These are phyloP conservation scores for Hamigera avellanea DNA, from an alignment of 495 filamentous ascomycete species.

Conservation along the genomic window DNA sequence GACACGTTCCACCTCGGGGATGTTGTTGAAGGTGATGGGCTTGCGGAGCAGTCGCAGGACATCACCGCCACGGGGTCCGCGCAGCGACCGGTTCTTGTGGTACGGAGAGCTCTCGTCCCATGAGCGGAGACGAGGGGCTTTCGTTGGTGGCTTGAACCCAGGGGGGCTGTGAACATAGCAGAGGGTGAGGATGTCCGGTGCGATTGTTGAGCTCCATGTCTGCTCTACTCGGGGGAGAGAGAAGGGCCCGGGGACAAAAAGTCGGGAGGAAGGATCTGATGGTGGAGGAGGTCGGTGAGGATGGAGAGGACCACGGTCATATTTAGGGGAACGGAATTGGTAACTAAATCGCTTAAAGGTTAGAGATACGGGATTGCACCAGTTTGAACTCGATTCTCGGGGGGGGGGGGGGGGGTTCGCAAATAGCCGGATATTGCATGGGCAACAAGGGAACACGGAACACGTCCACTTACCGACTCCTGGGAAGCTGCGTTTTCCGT, in stretches of 20 bases:
- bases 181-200: conserved; percentile 82
- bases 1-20: conserved; percentile 71
- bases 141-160: conserved; percentile 51
- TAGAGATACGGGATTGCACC: not conserved
- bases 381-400: not conserved
- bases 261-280: conserved; percentile 75
- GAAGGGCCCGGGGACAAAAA: conserved; percentile 91
- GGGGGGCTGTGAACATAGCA: conserved; percentile 73
- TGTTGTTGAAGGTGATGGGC: conserved; percentile 71
- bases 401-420: not conserved
- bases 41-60: conserved; percentile 60
- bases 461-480: conserved; percentile 52
- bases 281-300: conserved; percentile 77
- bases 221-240: conserved; percentile 77
- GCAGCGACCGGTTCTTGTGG: conserved; percentile 77
- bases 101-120: conserved; percentile 92
- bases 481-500: conserved; percentile 47
- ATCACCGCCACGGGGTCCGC: conserved; percentile 65
- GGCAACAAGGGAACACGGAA: not conserved
- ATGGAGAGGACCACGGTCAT: conserved; percentile 85
- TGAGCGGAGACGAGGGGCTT: conserved; percentile 59
- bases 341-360: conserved; percentile 47
- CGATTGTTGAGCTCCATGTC: conserved; percentile 76
- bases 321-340: conserved; percentile 84
- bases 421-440: not conserved